phyloP scores from a whole-genome alignment of 192 early-diverging fungal species.

The Coemansia sp. region DNA sequence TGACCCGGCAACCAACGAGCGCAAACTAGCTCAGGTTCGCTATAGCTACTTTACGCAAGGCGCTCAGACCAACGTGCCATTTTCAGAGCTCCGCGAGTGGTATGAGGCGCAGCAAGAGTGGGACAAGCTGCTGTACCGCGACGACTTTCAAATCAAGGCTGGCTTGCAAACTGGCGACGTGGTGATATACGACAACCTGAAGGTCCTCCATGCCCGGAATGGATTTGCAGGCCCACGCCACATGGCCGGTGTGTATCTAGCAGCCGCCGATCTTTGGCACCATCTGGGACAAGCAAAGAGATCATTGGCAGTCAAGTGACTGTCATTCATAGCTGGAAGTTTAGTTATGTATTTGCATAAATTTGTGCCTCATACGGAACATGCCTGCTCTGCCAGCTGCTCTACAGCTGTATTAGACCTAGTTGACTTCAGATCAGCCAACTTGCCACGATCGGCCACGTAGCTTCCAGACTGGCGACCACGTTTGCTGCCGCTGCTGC shows the following conservation, averaged over 20 bases:
- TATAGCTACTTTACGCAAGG: slow-evolving; percentile 55
- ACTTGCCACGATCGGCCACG: neutral
- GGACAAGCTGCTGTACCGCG: slow-evolving; percentile 50
- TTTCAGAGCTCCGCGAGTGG: slow-evolving; percentile 49
- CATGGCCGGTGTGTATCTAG: slow-evolving; percentile 53
- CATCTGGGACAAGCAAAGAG: slow-evolving; percentile 37
- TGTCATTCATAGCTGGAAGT: neutral
- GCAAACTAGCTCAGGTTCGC: slow-evolving; percentile 38
- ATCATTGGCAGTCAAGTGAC: neutral
- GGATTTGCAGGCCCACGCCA: slow-evolving; percentile 49
- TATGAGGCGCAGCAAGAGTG: slow-evolving; percentile 50
- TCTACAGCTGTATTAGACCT: neutral
- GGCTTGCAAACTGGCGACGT: slow-evolving; percentile 43
- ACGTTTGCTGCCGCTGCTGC: neutral
- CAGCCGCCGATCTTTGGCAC: slow-evolving; percentile 35
- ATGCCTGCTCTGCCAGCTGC: neutral
- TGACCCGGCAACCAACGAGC: slow-evolving; percentile 24
- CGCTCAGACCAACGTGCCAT: slow-evolving; percentile 41
- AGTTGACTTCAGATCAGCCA: neutral
- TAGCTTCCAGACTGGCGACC: neutral
- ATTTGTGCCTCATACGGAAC: neutral
- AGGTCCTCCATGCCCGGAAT: slow-evolving; percentile 54
- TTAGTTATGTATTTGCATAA: neutral
- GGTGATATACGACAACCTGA: slow-evolving; percentile 53
- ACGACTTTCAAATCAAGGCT: slow-evolving; percentile 52